A percentile compares a stretch with the other conserved stretches of the same genome.
These are phyloP conservation scores for Myxozyma monticola DNA, from an alignment of 805 yeast genomes.

Conservation along the genomic window DNA sequence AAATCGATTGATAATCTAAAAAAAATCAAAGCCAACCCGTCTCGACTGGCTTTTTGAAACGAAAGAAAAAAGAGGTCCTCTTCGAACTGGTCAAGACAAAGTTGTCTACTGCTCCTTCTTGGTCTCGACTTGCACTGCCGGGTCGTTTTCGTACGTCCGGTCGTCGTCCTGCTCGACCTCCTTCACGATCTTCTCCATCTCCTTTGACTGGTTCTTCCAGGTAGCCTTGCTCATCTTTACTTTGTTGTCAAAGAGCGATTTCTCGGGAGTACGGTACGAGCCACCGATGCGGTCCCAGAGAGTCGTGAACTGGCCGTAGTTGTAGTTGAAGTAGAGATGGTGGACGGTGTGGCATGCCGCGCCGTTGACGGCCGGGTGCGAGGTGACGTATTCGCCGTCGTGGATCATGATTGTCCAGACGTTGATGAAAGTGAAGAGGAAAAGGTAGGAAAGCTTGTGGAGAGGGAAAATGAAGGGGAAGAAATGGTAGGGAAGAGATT, in stretches of 20 bases:
- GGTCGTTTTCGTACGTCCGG: constrained; percentile 15
- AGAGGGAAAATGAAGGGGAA: constrained; percentile 91
- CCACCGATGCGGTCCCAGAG: constrained; percentile 97
- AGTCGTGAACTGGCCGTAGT: constrained; percentile 97
- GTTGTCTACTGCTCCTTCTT: constrained; percentile 7
- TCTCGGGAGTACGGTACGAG: constrained; percentile 89
- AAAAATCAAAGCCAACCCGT: no score
- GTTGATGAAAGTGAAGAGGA: constrained; percentile 85
- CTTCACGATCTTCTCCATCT: constrained; percentile 76
- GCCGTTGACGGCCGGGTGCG: constrained; percentile 92
- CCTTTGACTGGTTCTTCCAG: constrained; percentile 68
- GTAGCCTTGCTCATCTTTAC: constrained; percentile 57
- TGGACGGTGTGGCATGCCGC: constrained; percentile 98
- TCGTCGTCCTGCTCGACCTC: constrained; percentile 69
- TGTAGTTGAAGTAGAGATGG: constrained; percentile 94
- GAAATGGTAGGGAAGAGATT: constrained; percentile 89
- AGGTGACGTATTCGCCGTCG: constrained; percentile 93
- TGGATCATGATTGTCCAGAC: constrained; percentile 99
- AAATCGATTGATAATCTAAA: no score
- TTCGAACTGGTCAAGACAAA: background rate
- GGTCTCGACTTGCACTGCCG: background rate
- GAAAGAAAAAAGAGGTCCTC: no score
- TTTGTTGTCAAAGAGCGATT: constrained; percentile 70
- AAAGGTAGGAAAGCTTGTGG: constrained; percentile 79
- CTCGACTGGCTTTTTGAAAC: no score